A percentile compares a stretch with the other conserved stretches of the same genome.
phyloP scores from a whole-genome alignment of 2,329 filamentous ascomycete genomes.

The Aspergillus tanneri region DNA sequence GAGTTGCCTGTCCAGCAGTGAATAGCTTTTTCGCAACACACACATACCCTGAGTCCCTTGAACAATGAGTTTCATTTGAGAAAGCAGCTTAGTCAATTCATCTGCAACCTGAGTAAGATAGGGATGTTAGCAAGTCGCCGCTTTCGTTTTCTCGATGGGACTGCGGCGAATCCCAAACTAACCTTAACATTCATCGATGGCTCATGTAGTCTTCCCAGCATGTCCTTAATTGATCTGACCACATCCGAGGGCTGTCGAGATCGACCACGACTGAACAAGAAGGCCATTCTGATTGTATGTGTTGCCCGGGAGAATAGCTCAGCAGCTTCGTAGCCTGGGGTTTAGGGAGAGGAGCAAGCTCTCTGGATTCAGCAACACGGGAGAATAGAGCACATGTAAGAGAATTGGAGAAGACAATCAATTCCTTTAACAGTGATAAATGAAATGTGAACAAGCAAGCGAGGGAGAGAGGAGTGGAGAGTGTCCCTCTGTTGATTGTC shows the following conservation, averaged over 20 bases:
- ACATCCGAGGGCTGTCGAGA: constrained; percentile 63
- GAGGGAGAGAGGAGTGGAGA: constrained; percentile 1
- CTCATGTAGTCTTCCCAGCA: constrained; percentile 61
- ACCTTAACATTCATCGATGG: constrained; percentile 58
- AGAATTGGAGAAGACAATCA: neutral
- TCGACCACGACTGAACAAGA: constrained; percentile 64
- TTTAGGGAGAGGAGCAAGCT: constrained; percentile 9
- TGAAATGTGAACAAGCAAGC: constrained; percentile 3
- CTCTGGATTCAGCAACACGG: neutral
- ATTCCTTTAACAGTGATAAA: neutral
- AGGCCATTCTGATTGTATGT: constrained; percentile 60
- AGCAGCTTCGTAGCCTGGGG: constrained; percentile 3
- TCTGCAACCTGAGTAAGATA: constrained; percentile 65
- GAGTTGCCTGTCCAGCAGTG: too few relatives aligned
- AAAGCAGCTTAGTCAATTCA: constrained; percentile 79
- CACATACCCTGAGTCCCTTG: constrained; percentile 82
- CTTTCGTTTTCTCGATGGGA: constrained; percentile 7
- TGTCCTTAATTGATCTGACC: constrained; percentile 62
- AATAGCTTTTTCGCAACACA: too few relatives aligned
- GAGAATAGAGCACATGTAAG: neutral
- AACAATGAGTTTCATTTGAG: constrained; percentile 87
- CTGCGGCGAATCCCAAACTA: constrained; percentile 17
- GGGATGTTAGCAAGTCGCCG: constrained; percentile 12
- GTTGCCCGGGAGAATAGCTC: constrained; percentile 3
- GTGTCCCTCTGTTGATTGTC: neutral